These are phyloP conservation scores for Aureobasidium lini DNA, from an alignment of 2,329 filamentous ascomycete genomes.

Conservation along the genomic window DNA sequence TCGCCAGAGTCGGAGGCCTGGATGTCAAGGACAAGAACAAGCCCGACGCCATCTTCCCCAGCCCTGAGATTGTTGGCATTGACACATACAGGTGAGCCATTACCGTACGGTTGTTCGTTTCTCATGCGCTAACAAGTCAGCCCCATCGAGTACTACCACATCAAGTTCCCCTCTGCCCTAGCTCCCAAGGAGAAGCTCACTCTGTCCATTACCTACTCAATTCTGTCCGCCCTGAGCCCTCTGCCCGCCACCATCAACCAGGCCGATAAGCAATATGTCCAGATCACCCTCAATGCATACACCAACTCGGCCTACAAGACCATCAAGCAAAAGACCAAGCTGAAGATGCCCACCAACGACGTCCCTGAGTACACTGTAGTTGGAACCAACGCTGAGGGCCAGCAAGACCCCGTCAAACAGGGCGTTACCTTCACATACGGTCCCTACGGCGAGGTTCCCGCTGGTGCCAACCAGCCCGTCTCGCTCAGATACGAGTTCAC, in stretches of 20 bases:
- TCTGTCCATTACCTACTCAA: conserved; percentile 76
- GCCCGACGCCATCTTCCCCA: conserved; percentile 54
- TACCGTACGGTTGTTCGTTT: background rate
- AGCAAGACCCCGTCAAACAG: conserved; percentile 68
- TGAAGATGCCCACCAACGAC: conserved; percentile 74
- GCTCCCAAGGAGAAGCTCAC: conserved; percentile 72
- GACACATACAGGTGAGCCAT: conserved; percentile 43
- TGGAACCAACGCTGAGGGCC: conserved; percentile 49
- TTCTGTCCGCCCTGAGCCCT: conserved; percentile 70
- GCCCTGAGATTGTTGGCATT: conserved; percentile 58
- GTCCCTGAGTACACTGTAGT: conserved; percentile 75
- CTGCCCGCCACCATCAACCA: conserved; percentile 80
- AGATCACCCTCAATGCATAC: conserved; percentile 81
- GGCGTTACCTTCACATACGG: conserved; percentile 85
- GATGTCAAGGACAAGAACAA: conserved; percentile 93
- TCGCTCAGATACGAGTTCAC: conserved; percentile 91
- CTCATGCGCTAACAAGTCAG: conserved; percentile 18
- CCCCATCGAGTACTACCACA: conserved; percentile 66
- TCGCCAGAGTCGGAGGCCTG: conserved; percentile 72
- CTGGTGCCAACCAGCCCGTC: conserved; percentile 64
- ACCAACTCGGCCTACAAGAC: conserved; percentile 76
- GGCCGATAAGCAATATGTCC: conserved; percentile 76
- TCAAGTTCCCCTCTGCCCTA: conserved; percentile 70
- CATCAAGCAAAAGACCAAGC: conserved; percentile 90
- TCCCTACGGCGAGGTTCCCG: conserved; percentile 74